Conservation (phyloP, 495 filamentous ascomycete genomes). For the Hyaloscypha finlandica region DNA sequence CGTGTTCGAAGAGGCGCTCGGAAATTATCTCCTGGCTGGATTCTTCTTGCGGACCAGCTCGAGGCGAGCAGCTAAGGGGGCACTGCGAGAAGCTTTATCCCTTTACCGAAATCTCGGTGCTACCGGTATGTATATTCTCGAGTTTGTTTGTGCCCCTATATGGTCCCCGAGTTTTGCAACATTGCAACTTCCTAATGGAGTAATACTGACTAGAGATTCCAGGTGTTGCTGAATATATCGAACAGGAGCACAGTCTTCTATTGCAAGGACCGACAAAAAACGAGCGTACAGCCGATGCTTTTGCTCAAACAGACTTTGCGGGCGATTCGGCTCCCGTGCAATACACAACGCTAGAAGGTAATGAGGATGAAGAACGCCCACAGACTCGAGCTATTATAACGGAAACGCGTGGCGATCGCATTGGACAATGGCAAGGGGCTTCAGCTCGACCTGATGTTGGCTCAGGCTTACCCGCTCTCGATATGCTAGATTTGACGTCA, state of each 20-base stretch:
- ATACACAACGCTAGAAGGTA: conserved; percentile 49
- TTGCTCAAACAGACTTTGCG: conserved; percentile 72
- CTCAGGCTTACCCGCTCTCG: conserved; percentile 56
- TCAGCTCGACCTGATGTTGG: conserved; percentile 45
- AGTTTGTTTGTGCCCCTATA: not conserved
- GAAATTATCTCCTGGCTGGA: conserved; percentile 75
- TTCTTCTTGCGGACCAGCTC: conserved; percentile 72
- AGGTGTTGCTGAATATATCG: conserved; percentile 71
- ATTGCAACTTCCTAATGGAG: not conserved
- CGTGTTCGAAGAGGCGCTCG: conserved; percentile 76
- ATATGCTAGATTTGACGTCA: conserved; percentile 85
- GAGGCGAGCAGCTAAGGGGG: conserved; percentile 69
- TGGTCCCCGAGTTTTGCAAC: not conserved
- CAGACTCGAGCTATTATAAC: conserved; percentile 46
- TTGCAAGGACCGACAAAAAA: conserved; percentile 64
- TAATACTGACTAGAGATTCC: conserved; percentile 19
- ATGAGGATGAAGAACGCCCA: conserved; percentile 57
- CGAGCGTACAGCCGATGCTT: conserved; percentile 63
- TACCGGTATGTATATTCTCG: not conserved
- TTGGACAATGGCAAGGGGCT: conserved; percentile 61
- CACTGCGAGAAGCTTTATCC: conserved; percentile 70
- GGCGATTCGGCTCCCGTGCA: conserved; percentile 61
- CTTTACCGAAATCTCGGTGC: conserved; percentile 77
- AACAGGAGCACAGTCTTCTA: conserved; percentile 70
- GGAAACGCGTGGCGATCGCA: conserved; percentile 61